Evolutionary conservation across 1,139 yeast species (phyloP).

Genomic region (Lodderomyces jiufengensis): DNA sequence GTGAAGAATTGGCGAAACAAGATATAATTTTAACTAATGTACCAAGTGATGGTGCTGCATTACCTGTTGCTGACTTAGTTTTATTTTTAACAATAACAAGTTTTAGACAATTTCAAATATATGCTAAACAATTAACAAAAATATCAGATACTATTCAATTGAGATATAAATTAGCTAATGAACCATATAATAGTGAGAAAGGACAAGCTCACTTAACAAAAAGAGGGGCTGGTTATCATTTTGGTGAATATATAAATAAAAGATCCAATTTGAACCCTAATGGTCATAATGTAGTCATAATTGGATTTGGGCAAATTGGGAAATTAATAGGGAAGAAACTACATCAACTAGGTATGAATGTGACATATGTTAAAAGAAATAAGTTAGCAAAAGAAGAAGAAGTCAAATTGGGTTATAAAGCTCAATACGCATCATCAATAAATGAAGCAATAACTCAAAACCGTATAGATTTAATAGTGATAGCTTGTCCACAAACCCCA

Average conservation of each 20-base stretch:
- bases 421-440: slow-evolving; percentile 40
- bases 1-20: slow-evolving; percentile 29
- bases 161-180: slow-evolving; percentile 11
- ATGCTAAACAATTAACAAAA: slow-evolving; percentile 24
- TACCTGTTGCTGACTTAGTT: slow-evolving; percentile 75
- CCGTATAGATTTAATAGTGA: slow-evolving; percentile 54
- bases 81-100: slow-evolving; percentile 55
- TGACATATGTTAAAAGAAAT: slow-evolving; percentile 59
- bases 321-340: slow-evolving; percentile 58
- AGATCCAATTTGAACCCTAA: slow-evolving; percentile 45
- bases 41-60: slow-evolving; percentile 60
- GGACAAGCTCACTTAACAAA: slow-evolving; percentile 9
- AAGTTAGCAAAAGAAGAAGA: slow-evolving; percentile 38
- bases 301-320: slow-evolving; percentile 82
- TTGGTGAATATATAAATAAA: slow-evolving; percentile 45
- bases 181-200: slow-evolving; percentile 8
- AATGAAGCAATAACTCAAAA: slow-evolving; percentile 33
- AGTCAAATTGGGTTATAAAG: slow-evolving; percentile 39
- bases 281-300: slow-evolving; percentile 59
- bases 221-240: slow-evolving; percentile 30
- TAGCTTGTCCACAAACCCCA: slow-evolving; percentile 66
- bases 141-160: slow-evolving; percentile 11
- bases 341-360: slow-evolving; percentile 58
- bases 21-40: slow-evolving; percentile 60
- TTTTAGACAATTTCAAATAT: slow-evolving; percentile 57